Conservation (phyloP, 192 early-diverging fungal genomes). For the Podila verticillata region DNA sequence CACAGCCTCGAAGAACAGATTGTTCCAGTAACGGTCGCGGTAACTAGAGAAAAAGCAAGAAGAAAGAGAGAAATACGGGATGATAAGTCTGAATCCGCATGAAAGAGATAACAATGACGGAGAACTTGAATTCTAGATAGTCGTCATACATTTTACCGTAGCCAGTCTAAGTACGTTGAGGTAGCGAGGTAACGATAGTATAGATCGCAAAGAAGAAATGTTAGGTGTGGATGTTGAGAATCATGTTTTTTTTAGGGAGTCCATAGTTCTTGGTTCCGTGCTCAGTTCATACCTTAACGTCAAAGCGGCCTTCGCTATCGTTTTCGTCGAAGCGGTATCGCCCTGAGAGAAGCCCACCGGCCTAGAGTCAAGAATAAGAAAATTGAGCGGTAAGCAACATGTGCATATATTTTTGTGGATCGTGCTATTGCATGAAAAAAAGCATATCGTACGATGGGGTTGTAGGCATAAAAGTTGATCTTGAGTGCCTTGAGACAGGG, state of each 20-base stretch:
- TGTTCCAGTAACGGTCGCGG: constrained; percentile 59
- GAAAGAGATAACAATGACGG: background rate
- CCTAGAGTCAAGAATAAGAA: constrained; percentile 11
- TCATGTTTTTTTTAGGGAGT: background rate
- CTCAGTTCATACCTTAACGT: constrained; percentile 3
- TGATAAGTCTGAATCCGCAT: background rate
- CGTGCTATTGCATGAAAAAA: background rate
- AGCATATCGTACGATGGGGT: constrained; percentile 54
- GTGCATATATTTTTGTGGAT: background rate
- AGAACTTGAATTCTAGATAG: background rate
- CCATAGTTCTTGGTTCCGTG: background rate
- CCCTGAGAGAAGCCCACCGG: constrained; percentile 37
- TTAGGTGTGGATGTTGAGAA: background rate
- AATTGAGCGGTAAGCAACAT: background rate
- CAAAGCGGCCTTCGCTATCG: constrained; percentile 25
- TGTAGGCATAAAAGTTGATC: constrained; percentile 74
- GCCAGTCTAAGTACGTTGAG: constrained; percentile 3
- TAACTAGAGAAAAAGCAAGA: constrained; percentile 24
- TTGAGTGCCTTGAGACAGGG: constrained; percentile 64
- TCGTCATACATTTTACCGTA: constrained; percentile 29
- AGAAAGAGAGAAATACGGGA: background rate
- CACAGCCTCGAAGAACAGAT: constrained; percentile 63
- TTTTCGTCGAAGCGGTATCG: constrained; percentile 15
- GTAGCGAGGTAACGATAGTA: background rate
- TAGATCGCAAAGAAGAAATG: background rate